Conservation (phyloP, 192 early-diverging fungal genomes). For the Diversispora epigaea region DNA sequence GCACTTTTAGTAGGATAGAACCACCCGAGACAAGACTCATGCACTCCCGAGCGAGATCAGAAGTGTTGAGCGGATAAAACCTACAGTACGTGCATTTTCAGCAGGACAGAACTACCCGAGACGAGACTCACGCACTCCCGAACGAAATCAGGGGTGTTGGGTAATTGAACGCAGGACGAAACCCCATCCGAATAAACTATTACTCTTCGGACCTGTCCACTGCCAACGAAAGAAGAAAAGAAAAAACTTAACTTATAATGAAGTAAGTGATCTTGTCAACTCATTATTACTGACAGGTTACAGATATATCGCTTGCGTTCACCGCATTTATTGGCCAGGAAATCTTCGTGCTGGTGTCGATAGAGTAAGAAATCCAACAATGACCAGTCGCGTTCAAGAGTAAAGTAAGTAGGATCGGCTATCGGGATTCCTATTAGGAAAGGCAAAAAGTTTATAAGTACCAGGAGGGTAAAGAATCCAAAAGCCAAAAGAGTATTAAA, state of each 20-base stretch:
- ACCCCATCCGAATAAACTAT: slow-evolving; percentile 19
- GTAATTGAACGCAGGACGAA: slow-evolving; percentile 21
- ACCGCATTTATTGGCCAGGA: not conserved
- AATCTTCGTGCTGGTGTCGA: slow-evolving; percentile 11
- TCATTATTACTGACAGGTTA: slow-evolving; percentile 1
- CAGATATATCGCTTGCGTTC: slow-evolving; percentile 21
- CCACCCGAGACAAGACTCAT: slow-evolving; percentile 17
- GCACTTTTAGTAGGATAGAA: slow-evolving; percentile 1
- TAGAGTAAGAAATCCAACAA: slow-evolving; percentile 20
- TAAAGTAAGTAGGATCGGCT: slow-evolving; percentile 14
- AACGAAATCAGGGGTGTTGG: slow-evolving; percentile 23
- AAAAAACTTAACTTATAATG: slow-evolving; percentile 10
- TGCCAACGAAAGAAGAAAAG: slow-evolving; percentile 6
- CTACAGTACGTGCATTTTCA: too few relatives aligned
- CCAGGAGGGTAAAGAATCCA: not conserved
- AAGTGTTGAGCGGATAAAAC: slow-evolving; percentile 19
- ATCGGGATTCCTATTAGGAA: slow-evolving; percentile 15
- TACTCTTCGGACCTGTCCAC: slow-evolving; percentile 14
- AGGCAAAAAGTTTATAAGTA: slow-evolving; percentile 9
- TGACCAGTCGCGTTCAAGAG: slow-evolving; percentile 11
- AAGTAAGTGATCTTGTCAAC: slow-evolving; percentile 15
- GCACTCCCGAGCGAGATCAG: slow-evolving; percentile 18
- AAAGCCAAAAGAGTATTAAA: slow-evolving; percentile 7
- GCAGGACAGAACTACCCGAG: slow-evolving; percentile 5
- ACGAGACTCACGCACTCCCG: slow-evolving; percentile 17